Base-by-base conservation (phyloP, 306 rosid species). In the Astragalus membranaceus region DNA sequence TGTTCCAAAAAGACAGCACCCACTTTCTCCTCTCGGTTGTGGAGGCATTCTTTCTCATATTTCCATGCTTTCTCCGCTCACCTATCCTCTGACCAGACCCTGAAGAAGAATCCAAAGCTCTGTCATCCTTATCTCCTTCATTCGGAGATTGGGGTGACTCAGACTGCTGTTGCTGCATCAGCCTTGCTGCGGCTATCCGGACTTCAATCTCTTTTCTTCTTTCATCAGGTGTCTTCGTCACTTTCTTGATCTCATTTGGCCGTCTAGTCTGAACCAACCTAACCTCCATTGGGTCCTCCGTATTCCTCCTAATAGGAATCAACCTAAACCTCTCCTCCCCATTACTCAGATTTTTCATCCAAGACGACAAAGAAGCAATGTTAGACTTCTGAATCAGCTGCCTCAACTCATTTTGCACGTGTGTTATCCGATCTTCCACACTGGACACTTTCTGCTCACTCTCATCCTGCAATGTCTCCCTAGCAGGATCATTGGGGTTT, bases 221-320 rank as follows among this genome's bases (percentile, higher is more conserved):
- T 81, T 95, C 99, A 66, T 95, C 99, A 0, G 82, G 91, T 0
- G 99, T 91, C 82, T 91, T 95, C 23, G 92, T 87, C 12, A 86
- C 96, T 85, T 91, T 95, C 82, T 91, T 95, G 43, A 95, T 95
- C 86, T 95, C 99, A 64, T 95, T 95, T 6, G 99, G 96, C 90
- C 97, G 80, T 67, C 90, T 85, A 49, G 92, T 55, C 48, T 82
- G 99, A 77, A 87, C 92, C 80, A 82, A 56, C 84, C 87, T 82
- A 51, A 72, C 77, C 88, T 95, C 99, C 99, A 95, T 87, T 0
- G 99, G 99, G 60, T 95, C 99, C 82, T 95, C 97, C 0, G 83
- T n/a, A 20, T 76, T 82, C 82, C 95, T 83, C 80, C 95, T 78
- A 20, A 95, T 74, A 0, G 99, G 97, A 87, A 91, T 91, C 68